A percentile compares a stretch with the other conserved stretches of the same genome.
phyloP scores from a whole-genome alignment of 2,329 filamentous ascomycete species.

The Cytospora chrysosperma region DNA sequence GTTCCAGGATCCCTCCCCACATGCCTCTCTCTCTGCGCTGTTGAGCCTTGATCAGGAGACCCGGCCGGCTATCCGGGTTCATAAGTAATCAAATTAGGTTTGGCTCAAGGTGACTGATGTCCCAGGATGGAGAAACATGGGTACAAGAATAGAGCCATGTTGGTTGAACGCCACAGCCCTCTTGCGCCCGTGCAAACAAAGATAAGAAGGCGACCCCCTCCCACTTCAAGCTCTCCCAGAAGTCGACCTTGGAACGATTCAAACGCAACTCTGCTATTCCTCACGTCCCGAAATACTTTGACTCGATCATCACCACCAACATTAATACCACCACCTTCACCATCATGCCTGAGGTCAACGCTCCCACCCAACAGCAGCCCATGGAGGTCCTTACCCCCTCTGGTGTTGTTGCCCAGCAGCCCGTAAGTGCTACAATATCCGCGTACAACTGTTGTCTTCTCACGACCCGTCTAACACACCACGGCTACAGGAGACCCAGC shows the following conservation, averaged over 20 bases:
- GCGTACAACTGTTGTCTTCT: not conserved
- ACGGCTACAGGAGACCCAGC: not conserved
- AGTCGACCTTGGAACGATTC: conserved; percentile 7
- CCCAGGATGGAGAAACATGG: too few species aligned
- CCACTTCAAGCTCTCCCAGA: not conserved
- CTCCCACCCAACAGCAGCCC: conserved; percentile 32
- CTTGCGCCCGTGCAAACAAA: not conserved
- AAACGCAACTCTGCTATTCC: not conserved
- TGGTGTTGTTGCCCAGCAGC: conserved; percentile 33
- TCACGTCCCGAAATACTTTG: not conserved
- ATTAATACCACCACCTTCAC: conserved; percentile 22
- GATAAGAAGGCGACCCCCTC: not conserved
- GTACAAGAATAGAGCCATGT: too few species aligned
- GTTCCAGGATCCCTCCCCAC: not conserved
- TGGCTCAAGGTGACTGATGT: not conserved
- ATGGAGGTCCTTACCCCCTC: conserved; percentile 31
- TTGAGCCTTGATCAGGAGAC: not conserved
- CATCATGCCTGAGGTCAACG: conserved; percentile 33
- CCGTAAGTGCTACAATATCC: conserved; percentile 27
- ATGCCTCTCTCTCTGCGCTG: not conserved
- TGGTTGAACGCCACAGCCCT: not conserved
- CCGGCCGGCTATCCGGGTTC: not conserved
- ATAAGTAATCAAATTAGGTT: not conserved
- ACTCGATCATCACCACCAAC: not conserved
- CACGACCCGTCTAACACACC: not conserved